Conservation (phyloP, 768 basidiomycete species). For the Collybia mongolica region DNA sequence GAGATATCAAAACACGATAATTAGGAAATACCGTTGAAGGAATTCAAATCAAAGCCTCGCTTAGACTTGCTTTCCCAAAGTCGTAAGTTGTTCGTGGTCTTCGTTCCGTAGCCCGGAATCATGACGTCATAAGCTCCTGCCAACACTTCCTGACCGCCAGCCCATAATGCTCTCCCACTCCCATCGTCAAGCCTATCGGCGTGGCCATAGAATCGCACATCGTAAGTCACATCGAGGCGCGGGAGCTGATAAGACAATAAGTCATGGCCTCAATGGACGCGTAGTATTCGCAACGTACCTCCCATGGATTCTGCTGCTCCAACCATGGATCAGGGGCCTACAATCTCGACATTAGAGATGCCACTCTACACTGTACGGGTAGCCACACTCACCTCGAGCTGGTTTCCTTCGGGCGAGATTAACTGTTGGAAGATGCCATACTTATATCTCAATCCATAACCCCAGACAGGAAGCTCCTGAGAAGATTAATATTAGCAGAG, state of each 20-base stretch:
- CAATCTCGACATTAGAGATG: background rate
- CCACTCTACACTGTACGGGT: background rate
- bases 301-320: constrained; percentile 86
- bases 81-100: constrained; percentile 87
- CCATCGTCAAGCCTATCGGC: constrained; percentile 67
- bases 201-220: constrained; percentile 87
- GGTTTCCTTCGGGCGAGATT: constrained; percentile 80
- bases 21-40: constrained; percentile 76
- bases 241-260: constrained; percentile 40
- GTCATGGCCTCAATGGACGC: background rate
- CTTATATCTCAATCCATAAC: constrained; percentile 90
- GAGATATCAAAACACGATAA: background rate
- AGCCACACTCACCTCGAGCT: constrained; percentile 55
- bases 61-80: constrained; percentile 86
- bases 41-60: constrained; percentile 89
- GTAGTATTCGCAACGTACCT: constrained; percentile 29
- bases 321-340: constrained; percentile 91
- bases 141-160: constrained; percentile 90
- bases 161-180: constrained; percentile 66
- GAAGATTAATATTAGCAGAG: background rate
- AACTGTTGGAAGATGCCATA: constrained; percentile 97
- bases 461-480: constrained; percentile 88
- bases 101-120: constrained; percentile 83
- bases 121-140: constrained; percentile 95
- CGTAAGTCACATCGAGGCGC: constrained; percentile 80